These are phyloP conservation scores for Orbilia javanica DNA, from an alignment of 2,329 filamentous ascomycete species.

Conservation along the genomic window DNA sequence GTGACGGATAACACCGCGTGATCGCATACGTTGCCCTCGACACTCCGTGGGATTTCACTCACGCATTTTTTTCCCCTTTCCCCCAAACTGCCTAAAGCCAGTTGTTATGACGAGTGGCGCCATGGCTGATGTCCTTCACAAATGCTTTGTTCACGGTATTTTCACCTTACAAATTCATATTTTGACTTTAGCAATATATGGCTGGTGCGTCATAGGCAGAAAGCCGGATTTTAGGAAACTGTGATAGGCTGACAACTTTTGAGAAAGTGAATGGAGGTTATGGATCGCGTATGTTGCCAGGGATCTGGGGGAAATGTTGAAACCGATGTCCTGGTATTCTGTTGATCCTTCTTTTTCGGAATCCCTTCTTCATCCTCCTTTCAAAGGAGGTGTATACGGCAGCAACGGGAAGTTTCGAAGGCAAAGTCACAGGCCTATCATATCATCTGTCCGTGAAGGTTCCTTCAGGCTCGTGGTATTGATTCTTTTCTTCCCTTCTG, in stretches of 20 bases:
- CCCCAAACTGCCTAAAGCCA: neutral
- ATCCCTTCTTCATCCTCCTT: neutral
- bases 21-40: constrained; percentile 24
- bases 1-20: constrained; percentile 49
- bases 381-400: neutral
- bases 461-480: neutral
- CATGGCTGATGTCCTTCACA: constrained; percentile 31
- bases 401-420: neutral
- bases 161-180: constrained; percentile 45
- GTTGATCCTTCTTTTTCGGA: neutral
- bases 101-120: constrained; percentile 27
- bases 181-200: neutral
- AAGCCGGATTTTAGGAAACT: constrained; percentile 3
- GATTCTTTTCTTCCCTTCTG: neutral
- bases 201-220: constrained; percentile 47
- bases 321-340: constrained; percentile 1
- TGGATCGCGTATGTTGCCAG: constrained; percentile 37
- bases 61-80: neutral
- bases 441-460: constrained; percentile 3
- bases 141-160: constrained; percentile 8
- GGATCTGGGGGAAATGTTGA: constrained; percentile 25
- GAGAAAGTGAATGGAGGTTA: neutral
- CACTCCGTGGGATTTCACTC: neutral
- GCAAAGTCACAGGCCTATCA: constrained; percentile 1
- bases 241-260: constrained; percentile 32